Percentiles rank a stretch among this genome's conserved stretches.
Evolutionary conservation across 352 stramenopile genomes (phyloP).

Genomic region (Ochromonadaceae sp.): DNA sequence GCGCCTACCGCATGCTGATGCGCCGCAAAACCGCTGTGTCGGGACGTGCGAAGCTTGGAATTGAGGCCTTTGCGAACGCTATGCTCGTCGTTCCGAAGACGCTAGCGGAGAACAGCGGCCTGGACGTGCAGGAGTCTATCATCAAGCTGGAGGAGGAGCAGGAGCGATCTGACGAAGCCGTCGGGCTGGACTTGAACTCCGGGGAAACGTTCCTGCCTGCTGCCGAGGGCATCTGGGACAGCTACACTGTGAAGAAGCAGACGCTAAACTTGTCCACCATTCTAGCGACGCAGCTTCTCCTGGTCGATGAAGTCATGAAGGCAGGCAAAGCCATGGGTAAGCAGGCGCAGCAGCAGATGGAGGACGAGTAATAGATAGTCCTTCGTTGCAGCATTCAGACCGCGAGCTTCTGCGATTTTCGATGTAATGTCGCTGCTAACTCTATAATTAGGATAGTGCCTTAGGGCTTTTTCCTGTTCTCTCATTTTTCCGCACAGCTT

Average conservation of each 20-base stretch:
- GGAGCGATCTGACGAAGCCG: constrained; percentile 53
- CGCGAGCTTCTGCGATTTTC: no score
- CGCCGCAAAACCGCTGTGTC: constrained; percentile 51
- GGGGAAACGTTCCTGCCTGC: constrained; percentile 89
- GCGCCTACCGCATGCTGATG: constrained; percentile 62
- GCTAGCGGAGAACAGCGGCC: constrained; percentile 91
- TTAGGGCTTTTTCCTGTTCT: no score
- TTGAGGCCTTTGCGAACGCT: constrained; percentile 92
- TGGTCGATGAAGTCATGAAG: constrained; percentile 98
- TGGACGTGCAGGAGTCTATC: constrained; percentile 86
- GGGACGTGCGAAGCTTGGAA: constrained; percentile 89
- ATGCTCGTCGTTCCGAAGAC: constrained; percentile 97
- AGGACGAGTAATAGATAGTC: no score
- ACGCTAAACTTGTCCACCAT: constrained; percentile 94
- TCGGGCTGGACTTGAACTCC: constrained; percentile 87
- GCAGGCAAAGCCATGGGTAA: constrained; percentile 90
- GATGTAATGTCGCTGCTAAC: no score
- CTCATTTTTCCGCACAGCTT: no score
- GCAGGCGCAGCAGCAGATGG: constrained; percentile 10
- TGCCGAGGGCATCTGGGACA: constrained; percentile 89
- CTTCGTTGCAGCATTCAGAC: no score
- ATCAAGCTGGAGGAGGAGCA: constrained; percentile 90
- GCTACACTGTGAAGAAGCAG: constrained; percentile 96
- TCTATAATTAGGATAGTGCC: no score
- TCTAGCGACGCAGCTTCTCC: constrained; percentile 89